Conservation (phyloP, 768 basidiomycete species). For the Lentinula sp. region DNA sequence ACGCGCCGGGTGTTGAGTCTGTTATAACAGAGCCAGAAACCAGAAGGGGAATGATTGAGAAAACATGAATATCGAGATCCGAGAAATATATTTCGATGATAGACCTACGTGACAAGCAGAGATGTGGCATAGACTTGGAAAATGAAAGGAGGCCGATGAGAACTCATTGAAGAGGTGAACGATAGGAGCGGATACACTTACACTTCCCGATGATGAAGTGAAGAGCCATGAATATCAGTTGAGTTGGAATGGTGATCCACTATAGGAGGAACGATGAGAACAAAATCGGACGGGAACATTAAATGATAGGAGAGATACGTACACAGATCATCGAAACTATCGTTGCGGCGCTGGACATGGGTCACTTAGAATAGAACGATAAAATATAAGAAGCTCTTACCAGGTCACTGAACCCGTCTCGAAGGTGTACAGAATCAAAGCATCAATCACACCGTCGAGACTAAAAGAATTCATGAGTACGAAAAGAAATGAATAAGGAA, state of each 20-base stretch:
- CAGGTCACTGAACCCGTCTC: conserved; percentile 49
- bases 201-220: conserved; percentile 51
- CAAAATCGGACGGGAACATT: not conserved
- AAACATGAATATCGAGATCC: not conserved
- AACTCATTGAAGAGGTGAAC: not conserved
- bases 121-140: conserved; percentile 4
- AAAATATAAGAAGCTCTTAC: conserved; percentile 14
- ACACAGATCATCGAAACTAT: conserved; percentile 43
- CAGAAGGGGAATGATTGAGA: not conserved
- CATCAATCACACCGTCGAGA: conserved; percentile 39
- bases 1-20: conserved; percentile 4
- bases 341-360: conserved; percentile 27
- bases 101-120: conserved; percentile 3
- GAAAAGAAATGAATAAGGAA: not conserved
- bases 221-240: conserved; percentile 47
- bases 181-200: conserved; percentile 14
- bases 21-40: not conserved
- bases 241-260: conserved; percentile 42
- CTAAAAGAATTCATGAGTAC: conserved; percentile 15
- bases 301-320: conserved; percentile 8
- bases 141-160: not conserved
- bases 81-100: not conserved
- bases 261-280: conserved; percentile 8
- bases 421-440: conserved; percentile 43
- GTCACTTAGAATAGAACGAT: not conserved